Conservation (phyloP, 2,329 filamentous ascomycete species). For the Aspergillus sojae region DNA sequence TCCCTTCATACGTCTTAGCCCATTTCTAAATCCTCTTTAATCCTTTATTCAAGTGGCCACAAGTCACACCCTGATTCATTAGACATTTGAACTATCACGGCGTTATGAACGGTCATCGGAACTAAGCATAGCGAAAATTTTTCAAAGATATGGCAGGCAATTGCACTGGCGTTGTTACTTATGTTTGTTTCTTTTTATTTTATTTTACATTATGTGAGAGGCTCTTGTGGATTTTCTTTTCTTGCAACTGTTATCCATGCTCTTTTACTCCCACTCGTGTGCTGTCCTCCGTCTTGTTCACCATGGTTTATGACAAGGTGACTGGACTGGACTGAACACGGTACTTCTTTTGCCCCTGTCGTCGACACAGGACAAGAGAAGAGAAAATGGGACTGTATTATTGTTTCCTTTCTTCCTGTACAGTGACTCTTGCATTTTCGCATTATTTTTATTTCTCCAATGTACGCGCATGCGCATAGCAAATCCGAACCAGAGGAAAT, state of each 20-base stretch:
- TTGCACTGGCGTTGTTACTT: background rate
- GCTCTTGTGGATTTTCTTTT: background rate
- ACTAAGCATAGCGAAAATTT: slow-evolving; percentile 9
- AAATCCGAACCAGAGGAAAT: background rate
- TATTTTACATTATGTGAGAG: background rate
- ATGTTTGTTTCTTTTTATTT: background rate
- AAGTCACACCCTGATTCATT: background rate
- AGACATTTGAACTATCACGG: slow-evolving; percentile 4
- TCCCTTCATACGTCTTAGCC: background rate
- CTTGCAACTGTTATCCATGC: background rate
- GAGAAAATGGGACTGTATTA: background rate
- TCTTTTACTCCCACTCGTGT: background rate
- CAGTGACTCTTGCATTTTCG: background rate
- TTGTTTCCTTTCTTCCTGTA: background rate
- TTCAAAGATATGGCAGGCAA: background rate
- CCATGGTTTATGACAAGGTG: no score
- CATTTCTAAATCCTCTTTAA: background rate
- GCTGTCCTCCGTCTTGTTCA: background rate
- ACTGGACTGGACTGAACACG: no score
- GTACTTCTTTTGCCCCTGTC: no score
- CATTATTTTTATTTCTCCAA: background rate
- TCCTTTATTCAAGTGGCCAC: slow-evolving; percentile 1
- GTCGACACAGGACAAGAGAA: background rate
- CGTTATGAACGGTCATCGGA: slow-evolving; percentile 4
- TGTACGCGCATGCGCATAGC: background rate